Conservation (phyloP, 106 monocot genomes). For the Acorus gramineus region DNA sequence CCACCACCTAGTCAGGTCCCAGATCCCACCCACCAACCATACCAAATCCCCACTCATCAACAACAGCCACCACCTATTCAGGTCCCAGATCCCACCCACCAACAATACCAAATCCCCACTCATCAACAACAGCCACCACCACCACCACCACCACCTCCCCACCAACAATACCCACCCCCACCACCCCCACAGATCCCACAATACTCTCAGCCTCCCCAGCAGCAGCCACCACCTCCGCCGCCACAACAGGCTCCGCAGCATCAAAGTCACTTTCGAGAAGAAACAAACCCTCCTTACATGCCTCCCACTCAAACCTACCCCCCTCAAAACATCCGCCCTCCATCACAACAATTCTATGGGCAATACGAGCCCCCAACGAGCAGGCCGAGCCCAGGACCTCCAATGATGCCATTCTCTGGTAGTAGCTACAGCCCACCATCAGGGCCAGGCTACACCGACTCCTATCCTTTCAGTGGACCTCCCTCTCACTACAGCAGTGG, state of each 20-base stretch:
- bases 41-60: conserved; percentile 24
- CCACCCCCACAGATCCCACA: conserved; percentile 27
- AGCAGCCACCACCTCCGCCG: conserved; percentile 16
- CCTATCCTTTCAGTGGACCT: conserved; percentile 41
- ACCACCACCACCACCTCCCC: conserved; percentile 17
- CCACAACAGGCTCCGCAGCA: conserved; percentile 28
- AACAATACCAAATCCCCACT: conserved; percentile 14
- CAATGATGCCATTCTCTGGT: conserved; percentile 13
- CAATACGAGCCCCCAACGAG: conserved; percentile 31
- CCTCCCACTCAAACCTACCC: conserved; percentile 34
- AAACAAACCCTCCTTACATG: conserved; percentile 23
- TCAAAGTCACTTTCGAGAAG: conserved; percentile 20
- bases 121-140: conserved; percentile 15
- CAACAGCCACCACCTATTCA: conserved; percentile 15
- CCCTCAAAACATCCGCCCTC: conserved; percentile 15
- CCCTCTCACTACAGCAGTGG: conserved; percentile 32
- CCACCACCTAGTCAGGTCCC: conserved; percentile 14
- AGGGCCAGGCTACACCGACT: conserved; percentile 29
- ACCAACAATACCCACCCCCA: conserved; percentile 22
- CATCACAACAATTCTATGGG: conserved; percentile 35
- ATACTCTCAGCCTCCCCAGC: conserved; percentile 36
- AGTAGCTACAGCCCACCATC: conserved; percentile 21
- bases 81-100: conserved; percentile 9
- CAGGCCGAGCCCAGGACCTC: conserved; percentile 25
- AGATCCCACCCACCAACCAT: conserved; percentile 32